These are phyloP conservation scores for Polychytrium aggregatum DNA, from an alignment of 192 early-diverging fungal species.

Conservation along the genomic window DNA sequence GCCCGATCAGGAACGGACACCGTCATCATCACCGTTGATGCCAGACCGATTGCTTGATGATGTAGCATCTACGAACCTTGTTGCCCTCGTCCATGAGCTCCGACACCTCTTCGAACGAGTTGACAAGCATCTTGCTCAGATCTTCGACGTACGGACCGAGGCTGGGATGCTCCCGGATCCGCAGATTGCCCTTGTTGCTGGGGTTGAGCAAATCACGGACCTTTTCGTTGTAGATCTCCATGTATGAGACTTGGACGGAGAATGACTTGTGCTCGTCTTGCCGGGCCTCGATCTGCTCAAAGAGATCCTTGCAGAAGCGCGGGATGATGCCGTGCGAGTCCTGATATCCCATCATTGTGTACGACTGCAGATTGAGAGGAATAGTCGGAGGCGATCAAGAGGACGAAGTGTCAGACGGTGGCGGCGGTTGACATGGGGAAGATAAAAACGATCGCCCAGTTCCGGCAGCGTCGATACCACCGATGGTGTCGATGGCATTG, in stretches of 20 bases:
- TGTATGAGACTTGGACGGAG: conserved; percentile 61
- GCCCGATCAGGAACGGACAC: too few relatives aligned
- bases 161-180: conserved; percentile 48
- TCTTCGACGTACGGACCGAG: conserved; percentile 83
- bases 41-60: conserved; percentile 22
- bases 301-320: conserved; percentile 68
- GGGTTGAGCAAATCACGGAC: conserved; percentile 73
- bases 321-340: conserved; percentile 64
- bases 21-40: too few relatives aligned
- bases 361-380: too few relatives aligned
- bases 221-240: conserved; percentile 97
- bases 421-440: too few relatives aligned
- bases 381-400: too few relatives aligned
- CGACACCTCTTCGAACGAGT: conserved; percentile 71
- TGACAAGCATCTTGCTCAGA: conserved; percentile 71
- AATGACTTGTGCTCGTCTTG: conserved; percentile 20
- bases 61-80: conserved; percentile 39
- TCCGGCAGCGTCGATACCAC: too few relatives aligned
- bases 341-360: conserved; percentile 55
- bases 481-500: too few relatives aligned
- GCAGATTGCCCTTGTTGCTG: conserved; percentile 39
- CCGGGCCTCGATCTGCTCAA: conserved; percentile 42
- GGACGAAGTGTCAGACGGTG: too few relatives aligned
- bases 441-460: too few relatives aligned
- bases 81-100: conserved; percentile 75